Evolutionary conservation across 306 rosid species (phyloP), one percentile per base, ranked within the genome.

Genomic region (Geum urbanum): DNA sequence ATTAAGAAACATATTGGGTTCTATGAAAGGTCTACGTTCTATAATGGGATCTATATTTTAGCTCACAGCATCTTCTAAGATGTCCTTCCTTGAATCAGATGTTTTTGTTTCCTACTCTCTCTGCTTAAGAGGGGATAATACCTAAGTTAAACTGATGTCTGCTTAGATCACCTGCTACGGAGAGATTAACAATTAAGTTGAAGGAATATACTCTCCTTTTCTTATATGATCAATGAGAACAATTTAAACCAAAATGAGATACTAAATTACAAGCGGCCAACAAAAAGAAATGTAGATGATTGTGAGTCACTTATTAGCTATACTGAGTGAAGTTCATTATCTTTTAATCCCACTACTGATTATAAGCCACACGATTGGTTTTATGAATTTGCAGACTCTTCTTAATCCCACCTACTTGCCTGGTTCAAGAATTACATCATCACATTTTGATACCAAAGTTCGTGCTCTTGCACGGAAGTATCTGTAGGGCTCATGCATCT

Each of bases 371-470:
- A 70, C 32, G 32, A 27, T 27, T 27, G 32, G 27, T 19, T 73
- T 72, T 85, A 78, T 71, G 48, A 67, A 78, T 76, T 77, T 73
- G 85, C 96, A 92, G 96, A 85, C 79, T 61, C 92, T 92, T 51
- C 98, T 90, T 27, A 92, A 90, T 84, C 96, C 98, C 55, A 81
- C 88, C 58, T 90, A 92, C 81, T 72, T 92, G 75, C 96, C 98
- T 73, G 98, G 97, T 76, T 90, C 98, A n/a, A 92, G 96, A 77
- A 80, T 92, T 68, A 54, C 96, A 0, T 92, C 98, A 39, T 90
- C 98, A 13, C 98, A 90, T 78, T 92, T 92, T 62, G 97, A 92
- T 74, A 92, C 98, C 16, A 92, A 92, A 79, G 98, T 92, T 12
- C 91, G 98, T 8, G 96, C 96, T 35, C 96, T 92, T 22, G 98